These are phyloP conservation scores for Debaryomyces coudertii DNA, from an alignment of 1,139 yeast genomes.

Conservation along the genomic window DNA sequence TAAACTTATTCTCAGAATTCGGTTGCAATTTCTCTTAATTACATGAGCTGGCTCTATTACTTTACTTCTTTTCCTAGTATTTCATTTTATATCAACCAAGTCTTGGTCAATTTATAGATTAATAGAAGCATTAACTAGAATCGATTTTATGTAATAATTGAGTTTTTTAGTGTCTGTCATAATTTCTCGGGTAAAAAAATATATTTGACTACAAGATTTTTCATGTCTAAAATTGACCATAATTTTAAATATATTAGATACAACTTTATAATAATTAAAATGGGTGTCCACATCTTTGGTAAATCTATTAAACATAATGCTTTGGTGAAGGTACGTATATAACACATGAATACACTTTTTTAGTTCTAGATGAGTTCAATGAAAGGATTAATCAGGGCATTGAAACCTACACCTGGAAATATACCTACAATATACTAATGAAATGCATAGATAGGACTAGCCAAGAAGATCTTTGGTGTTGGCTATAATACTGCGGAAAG, in stretches of 20 bases:
- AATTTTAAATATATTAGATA: not conserved
- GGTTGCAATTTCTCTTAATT: not conserved
- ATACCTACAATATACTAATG: conserved; percentile 10
- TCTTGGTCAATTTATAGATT: not conserved
- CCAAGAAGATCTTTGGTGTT: conserved; percentile 82
- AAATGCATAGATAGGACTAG: conserved; percentile 63
- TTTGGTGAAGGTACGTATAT: conserved; percentile 41
- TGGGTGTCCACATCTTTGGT: conserved; percentile 80
- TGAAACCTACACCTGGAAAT: not conserved
- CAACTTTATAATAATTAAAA: conserved; percentile 19
- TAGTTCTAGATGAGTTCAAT: not conserved
- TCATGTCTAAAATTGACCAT: not conserved
- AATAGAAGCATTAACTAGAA: not conserved
- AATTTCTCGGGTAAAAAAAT: not conserved
- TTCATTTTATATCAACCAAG: not conserved
- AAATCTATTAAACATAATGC: conserved; percentile 63
- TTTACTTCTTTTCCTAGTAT: not conserved
- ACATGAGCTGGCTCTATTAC: not conserved
- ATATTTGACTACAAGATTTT: not conserved
- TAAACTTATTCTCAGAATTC: not conserved
- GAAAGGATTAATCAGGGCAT: not conserved
- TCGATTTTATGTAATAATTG: conserved; percentile 5
- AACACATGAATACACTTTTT: not conserved
- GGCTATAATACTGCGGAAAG: conserved; percentile 75
- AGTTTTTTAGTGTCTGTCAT: not conserved